Conservation (phyloP, 1,284 basidiomycete genomes). For the Ceratorhiza oryzae-sativae region DNA sequence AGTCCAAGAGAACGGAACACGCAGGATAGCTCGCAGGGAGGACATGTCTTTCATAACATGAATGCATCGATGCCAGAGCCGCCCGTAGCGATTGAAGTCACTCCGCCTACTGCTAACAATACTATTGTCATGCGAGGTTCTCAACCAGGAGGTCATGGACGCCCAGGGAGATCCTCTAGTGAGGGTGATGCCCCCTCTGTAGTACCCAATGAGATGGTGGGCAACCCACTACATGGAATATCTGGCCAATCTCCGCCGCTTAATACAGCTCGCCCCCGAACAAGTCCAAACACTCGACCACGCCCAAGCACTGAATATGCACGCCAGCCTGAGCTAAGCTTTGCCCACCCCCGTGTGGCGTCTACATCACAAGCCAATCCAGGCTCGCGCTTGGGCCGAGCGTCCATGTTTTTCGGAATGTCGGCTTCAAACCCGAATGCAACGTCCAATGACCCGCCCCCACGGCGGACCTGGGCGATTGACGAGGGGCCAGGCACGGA, state of each 20-base stretch:
- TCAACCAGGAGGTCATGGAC: not conserved
- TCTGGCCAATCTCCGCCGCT: not conserved
- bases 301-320: not conserved
- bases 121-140: not conserved
- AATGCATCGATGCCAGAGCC: not conserved
- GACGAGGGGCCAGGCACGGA: slow-evolving; percentile 20
- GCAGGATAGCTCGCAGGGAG: not conserved
- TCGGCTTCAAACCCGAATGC: not conserved
- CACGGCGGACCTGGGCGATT: slow-evolving; percentile 26
- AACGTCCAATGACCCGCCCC: not conserved
- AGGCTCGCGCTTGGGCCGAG: slow-evolving; percentile 10
- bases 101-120: slow-evolving; percentile 13
- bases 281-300: slow-evolving; percentile 1
- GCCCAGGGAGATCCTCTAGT: slow-evolving; percentile 9
- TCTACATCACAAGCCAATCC: slow-evolving; percentile 4
- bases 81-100: slow-evolving; percentile 6
- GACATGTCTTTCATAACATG: not conserved
- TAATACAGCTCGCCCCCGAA: not conserved
- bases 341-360: not conserved
- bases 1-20: not conserved
- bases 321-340: not conserved
- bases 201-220: not conserved
- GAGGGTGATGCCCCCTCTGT: not conserved
- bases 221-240: not conserved
- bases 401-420: slow-evolving; percentile 26